Evolutionary conservation across 495 filamentous ascomycete species (phyloP).

Genomic region (Bombardia bombarda): DNA sequence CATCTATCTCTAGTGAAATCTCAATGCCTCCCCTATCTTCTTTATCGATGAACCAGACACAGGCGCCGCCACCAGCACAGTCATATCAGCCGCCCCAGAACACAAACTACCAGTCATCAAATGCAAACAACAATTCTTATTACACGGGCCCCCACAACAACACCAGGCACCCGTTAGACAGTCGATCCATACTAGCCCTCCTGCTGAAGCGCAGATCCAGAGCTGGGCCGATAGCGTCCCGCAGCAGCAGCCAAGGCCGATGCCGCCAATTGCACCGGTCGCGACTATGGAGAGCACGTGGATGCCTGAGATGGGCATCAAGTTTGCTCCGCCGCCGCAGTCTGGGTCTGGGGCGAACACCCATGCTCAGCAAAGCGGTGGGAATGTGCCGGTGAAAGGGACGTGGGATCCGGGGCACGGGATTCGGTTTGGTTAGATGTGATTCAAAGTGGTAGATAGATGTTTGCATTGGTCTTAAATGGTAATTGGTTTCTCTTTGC

Average conservation of each 20-base stretch:
- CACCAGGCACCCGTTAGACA: conserved; percentile 28
- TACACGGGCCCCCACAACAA: conserved; percentile 20
- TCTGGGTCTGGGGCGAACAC: too few relatives aligned
- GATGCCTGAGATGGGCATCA: conserved; percentile 73
- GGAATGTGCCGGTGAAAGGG: conserved; percentile 10
- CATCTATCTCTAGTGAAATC: conserved; percentile 30
- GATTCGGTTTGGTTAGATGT: conserved; percentile 49
- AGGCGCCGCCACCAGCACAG: conserved; percentile 7
- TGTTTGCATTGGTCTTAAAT: too few relatives aligned
- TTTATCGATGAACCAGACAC: conserved; percentile 26
- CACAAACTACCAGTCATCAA: too few relatives aligned
- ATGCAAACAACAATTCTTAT: conserved; percentile 7
- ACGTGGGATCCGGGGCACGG: conserved; percentile 58
- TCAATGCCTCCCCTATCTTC: conserved; percentile 41
- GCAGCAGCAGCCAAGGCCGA: conserved; percentile 43
- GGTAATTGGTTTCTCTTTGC: too few relatives aligned
- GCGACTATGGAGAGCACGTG: conserved; percentile 49
- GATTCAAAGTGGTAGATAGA: too few relatives aligned
- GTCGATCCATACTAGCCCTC: conserved; percentile 15
- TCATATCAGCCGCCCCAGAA: conserved; percentile 6
- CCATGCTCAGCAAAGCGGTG: neutral
- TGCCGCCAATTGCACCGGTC: conserved; percentile 30
- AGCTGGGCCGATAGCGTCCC: conserved; percentile 42
- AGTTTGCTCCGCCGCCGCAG: conserved; percentile 40
- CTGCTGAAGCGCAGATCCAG: conserved; percentile 39